Conservation (phyloP, 73 alveolate species). For the Symbiodinium natans region DNA sequence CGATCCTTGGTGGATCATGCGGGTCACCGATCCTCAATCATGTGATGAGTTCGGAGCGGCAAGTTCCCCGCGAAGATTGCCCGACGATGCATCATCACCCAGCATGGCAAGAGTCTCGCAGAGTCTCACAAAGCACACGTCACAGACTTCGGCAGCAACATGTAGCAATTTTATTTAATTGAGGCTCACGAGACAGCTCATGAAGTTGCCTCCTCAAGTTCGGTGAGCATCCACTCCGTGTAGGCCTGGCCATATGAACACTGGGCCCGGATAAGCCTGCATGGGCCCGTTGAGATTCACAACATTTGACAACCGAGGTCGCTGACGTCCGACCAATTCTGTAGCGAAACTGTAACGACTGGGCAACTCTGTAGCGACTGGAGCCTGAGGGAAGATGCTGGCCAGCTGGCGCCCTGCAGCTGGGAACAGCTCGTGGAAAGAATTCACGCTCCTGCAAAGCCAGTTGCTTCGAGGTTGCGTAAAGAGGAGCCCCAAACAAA, state of each 20-base stretch:
- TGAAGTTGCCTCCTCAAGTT: slow-evolving; percentile 45
- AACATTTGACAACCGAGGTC: no score
- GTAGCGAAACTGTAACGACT: no score
- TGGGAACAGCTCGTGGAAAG: no score
- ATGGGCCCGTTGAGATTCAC: no score
- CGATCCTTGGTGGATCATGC: not conserved
- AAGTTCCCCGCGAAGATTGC: not conserved
- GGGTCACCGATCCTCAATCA: not conserved
- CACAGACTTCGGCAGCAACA: no score
- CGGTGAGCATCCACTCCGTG: slow-evolving; percentile 64
- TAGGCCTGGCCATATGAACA: no score
- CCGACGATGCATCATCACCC: not conserved
- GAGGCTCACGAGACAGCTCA: no score
- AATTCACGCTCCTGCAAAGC: slow-evolving; percentile 1
- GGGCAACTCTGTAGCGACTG: no score
- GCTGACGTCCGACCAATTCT: no score
- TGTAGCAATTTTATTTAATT: no score
- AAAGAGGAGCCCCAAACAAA: not conserved
- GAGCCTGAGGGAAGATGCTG: slow-evolving; percentile 44
- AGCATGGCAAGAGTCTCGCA: not conserved
- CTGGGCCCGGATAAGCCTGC: no score
- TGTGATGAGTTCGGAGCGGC: not conserved
- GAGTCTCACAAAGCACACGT: no score
- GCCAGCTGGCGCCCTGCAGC: slow-evolving; percentile 78
- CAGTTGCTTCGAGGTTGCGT: not conserved